These are phyloP conservation scores for Ceratocystis destructans DNA, from an alignment of 2,329 filamentous ascomycete species.

Conservation along the genomic window DNA sequence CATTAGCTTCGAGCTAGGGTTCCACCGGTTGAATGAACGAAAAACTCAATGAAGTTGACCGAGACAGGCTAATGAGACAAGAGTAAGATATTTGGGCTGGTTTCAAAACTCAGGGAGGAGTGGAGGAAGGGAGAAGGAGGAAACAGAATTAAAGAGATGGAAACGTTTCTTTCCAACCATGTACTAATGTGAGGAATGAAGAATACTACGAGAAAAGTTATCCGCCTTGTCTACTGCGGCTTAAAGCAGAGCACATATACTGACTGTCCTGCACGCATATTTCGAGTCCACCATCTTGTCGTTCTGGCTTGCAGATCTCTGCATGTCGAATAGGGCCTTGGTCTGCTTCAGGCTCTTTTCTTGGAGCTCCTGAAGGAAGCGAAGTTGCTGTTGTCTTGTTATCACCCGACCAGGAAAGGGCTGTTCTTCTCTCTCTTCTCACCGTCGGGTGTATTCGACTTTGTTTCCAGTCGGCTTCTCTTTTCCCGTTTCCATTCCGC, in stretches of 20 bases:
- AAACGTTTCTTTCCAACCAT: no score
- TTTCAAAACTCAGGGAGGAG: not conserved
- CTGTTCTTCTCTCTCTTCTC: not conserved
- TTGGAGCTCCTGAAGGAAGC: not conserved
- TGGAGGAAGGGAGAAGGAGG: no score
- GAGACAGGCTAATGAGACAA: no score
- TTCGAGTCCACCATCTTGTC: not conserved
- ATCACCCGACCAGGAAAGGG: not conserved
- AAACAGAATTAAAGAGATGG: no score
- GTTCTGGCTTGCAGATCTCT: not conserved
- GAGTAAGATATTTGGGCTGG: no score
- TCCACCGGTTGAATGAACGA: no score
- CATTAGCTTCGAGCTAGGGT: no score
- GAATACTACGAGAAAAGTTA: no score
- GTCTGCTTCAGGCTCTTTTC: not conserved
- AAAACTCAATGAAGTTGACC: no score
- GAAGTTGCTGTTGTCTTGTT: not conserved
- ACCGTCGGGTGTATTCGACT: not conserved
- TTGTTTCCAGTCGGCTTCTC: not conserved
- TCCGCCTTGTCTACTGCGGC: no score
- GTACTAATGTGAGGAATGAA: no score
- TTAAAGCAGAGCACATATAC: no score
- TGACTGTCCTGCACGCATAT: not conserved
- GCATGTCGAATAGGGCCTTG: not conserved
- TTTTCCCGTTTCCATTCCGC: not conserved